These are phyloP conservation scores for Saccharomyces hybrid DNA, from an alignment of 1,139 yeast species.

Conservation along the genomic window DNA sequence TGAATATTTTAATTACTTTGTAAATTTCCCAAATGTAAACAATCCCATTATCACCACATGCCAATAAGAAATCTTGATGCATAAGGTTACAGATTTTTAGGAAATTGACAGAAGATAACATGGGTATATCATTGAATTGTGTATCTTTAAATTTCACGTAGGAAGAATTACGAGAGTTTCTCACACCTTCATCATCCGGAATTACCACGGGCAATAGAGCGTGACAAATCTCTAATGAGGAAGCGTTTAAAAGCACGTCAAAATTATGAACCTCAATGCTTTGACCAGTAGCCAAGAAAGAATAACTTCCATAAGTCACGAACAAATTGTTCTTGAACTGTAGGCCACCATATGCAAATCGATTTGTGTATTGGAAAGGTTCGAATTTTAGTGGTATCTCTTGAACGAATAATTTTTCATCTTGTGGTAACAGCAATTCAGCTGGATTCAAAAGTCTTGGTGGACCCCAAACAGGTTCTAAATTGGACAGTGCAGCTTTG, in stretches of 20 bases:
- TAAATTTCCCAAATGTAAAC: conserved; percentile 11
- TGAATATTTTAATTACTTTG: conserved; percentile 3
- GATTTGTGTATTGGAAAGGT: neutral
- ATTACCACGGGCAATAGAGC: neutral
- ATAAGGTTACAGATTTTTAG: conserved; percentile 15
- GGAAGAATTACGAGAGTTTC: neutral
- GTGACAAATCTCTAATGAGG: conserved; percentile 2
- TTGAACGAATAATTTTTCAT: conserved; percentile 16
- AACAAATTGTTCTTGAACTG: conserved; percentile 13
- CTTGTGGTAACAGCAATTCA: conserved; percentile 14
- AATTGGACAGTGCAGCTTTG: conserved; percentile 8
- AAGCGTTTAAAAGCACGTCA: conserved; percentile 2
- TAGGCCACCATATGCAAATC: conserved; percentile 5
- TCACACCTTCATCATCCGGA: neutral
- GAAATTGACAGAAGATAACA: conserved; percentile 10
- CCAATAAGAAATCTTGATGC: conserved; percentile 13
- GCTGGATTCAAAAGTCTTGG: conserved; percentile 18
- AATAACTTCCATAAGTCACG: conserved; percentile 10
- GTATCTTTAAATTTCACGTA: conserved; percentile 2
- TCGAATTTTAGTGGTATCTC: conserved; percentile 2
- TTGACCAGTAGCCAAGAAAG: conserved; percentile 9
- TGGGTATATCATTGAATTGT: neutral
- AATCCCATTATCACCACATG: conserved; percentile 13
- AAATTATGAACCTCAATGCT: conserved; percentile 8
- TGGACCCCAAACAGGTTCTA: conserved; percentile 23